A percentile compares a stretch with the other conserved stretches of the same genome.
Evolutionary conservation across 2,329 filamentous ascomycete species (phyloP).

Genomic region (Colletotrichum lini): DNA sequence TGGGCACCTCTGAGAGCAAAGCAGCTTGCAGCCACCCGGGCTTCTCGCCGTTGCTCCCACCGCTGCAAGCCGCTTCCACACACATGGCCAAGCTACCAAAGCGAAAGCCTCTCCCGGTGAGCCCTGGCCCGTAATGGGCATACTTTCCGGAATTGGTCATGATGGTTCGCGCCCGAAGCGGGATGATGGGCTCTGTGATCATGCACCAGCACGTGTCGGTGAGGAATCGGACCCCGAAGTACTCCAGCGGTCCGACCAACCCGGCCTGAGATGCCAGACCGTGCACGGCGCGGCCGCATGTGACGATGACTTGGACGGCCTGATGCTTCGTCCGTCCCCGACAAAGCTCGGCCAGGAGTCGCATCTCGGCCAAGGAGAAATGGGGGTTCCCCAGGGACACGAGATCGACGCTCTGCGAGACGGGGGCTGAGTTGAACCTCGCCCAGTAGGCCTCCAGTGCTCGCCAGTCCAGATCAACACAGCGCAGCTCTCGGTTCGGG

Average conservation of each 20-base stretch:
- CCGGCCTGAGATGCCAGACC: conserved; percentile 46
- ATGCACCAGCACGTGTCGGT: conserved; percentile 66
- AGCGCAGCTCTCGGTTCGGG: background rate
- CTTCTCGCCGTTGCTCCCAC: too few relatives aligned
- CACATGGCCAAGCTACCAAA: conserved; percentile 47
- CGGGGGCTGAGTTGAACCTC: background rate
- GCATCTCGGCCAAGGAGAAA: conserved; percentile 57
- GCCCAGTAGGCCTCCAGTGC: background rate
- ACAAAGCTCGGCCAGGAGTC: conserved; percentile 50
- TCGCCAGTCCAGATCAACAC: background rate
- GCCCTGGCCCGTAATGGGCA: conserved; percentile 57
- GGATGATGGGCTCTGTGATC: conserved; percentile 57
- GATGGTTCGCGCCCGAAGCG: conserved; percentile 47
- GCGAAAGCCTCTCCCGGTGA: conserved; percentile 44
- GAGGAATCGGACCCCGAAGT: conserved; percentile 56
- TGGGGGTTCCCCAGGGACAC: conserved; percentile 62
- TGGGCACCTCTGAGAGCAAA: too few relatives aligned
- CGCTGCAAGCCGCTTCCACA: conserved; percentile 43
- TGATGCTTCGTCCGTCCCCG: conserved; percentile 45
- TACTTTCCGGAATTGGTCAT: conserved; percentile 64
- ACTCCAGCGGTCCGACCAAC: conserved; percentile 48
- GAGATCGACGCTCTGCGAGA: conserved; percentile 48
- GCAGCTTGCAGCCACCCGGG: too few relatives aligned
- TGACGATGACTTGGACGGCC: conserved; percentile 42
- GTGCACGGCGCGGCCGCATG: conserved; percentile 13